Base-by-base conservation (phyloP, 257 asterid species). In the Jasminum sambac region DNA sequence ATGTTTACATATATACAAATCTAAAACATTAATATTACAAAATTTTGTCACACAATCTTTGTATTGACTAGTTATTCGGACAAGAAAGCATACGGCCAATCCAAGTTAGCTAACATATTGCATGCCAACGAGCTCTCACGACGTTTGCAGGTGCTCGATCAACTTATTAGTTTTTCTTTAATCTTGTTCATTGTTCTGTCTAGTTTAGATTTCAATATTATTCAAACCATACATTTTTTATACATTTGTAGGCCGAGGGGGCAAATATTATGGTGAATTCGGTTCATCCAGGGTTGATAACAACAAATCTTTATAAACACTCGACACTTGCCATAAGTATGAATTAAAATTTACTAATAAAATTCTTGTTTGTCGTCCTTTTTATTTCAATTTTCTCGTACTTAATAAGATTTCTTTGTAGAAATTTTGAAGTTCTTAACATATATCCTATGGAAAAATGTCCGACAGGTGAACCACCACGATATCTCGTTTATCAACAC, bases 261-360 rank as follows among this genome's bases (percentile, higher is more conserved):
- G 96, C 82, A 34, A 91, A 91, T 66, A 87, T 95, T 42, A 89
- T 90, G 0, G 93, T 82, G 21, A 91, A 91, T 66, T 88, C 96
- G 10, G 96, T 89, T 72, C 98, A 94, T 84, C 99, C 99, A 11
- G 99, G 99, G 30, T 69, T 88, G 72, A 94, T 94, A 44, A 85
- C 72, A 87, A 94, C 97, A 10, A 89, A 90, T 75, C 91, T 94
- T 64, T 87, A 86, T 76, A 89, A 74, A 66, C 75, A 90, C 74
- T 81, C 92, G 36, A 85, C 86, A 11, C 0, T 81, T 59, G 30
- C 80, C 0, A 74, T 85, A 66, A 84, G 97, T 87, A 82, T 66
- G 92, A 13, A 10, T 34, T 19, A 19, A 8, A 44, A 57, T 17
- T 63, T 55, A 30, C 36, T 17, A 1, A 9, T 17, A 12, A 52